Evolutionary conservation across 768 basidiomycete genomes (phyloP), one percentile per base, ranked within the genome.

Genomic region (Calocybe cyanea): DNA sequence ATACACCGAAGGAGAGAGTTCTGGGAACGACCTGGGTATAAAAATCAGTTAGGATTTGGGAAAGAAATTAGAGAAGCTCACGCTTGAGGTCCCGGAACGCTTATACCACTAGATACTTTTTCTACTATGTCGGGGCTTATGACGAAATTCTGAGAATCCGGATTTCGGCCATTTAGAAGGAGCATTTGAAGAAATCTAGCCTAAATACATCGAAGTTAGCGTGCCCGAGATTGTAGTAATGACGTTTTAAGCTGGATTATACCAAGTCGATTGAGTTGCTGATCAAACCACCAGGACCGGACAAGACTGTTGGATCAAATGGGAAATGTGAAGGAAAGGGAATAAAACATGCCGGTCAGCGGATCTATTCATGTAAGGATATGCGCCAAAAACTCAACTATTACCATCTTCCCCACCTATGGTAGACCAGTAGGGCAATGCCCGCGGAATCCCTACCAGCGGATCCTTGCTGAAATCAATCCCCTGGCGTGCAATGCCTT

Each of bases 231-330:
- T n/a, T n/a, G n/a, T n/a, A n/a, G n/a, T n/a, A n/a, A n/a, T n/a
- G n/a, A n/a, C n/a, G n/a, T n/a, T n/a, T n/a, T n/a, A n/a, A n/a
- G n/a, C n/a, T n/a, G n/a, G n/a, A n/a, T n/a, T n/a, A n/a, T n/a
- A 64, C 64, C 41, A 60, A 43, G 39, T 65, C 64, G 13, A 48
- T 49, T 1, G 57, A 55, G 14, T 44, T 60, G 38, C 43, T 58
- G 31, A 65, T 63, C 1, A 65, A 33, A 8, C 64, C 64, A 1
- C 64, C 64, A 7, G 60, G 53, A 17, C 59, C 64, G 21, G 63
- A 58, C 7, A 57, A 25, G n/a, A 62, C 64, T 64, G 40, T 1
- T 28, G 18, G 8, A 41, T 4, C 3, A 45, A 14, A 10, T 24
- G 4, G 13, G 17, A 14, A 31, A 7, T n/a, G n/a, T n/a, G n/a